These are phyloP conservation scores for Solanum hybrid DNA, from an alignment of 305 asterid species.

Conservation along the genomic window DNA sequence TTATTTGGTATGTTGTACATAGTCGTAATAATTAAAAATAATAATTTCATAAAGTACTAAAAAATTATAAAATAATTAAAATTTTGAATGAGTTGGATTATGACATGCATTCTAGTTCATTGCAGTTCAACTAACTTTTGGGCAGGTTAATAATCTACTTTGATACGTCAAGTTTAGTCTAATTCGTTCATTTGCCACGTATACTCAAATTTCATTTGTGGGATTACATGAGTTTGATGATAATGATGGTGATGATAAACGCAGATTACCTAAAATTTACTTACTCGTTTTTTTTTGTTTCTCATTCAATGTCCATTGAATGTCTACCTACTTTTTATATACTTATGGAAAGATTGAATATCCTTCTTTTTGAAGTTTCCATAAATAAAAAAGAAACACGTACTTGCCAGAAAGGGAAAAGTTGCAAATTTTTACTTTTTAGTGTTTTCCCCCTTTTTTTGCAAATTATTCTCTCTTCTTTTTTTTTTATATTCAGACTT, in stretches of 20 bases:
- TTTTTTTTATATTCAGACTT: neutral
- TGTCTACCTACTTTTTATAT: neutral
- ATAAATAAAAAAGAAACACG: neutral
- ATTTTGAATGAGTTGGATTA: neutral
- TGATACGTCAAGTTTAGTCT: too few species aligned
- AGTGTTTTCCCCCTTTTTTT: neutral
- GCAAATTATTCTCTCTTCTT: neutral
- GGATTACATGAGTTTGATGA: neutral
- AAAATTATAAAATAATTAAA: neutral
- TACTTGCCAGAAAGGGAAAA: neutral
- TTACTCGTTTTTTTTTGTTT: neutral
- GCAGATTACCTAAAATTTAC: neutral
- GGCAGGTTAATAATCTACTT: fast-evolving
- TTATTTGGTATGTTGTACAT: neutral
- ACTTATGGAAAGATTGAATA: neutral
- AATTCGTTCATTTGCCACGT: fast-evolving
- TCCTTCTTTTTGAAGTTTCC: neutral
- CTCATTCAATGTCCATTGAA: neutral
- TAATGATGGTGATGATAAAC: too few species aligned
- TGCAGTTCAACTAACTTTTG: too few species aligned
- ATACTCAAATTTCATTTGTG: too few species aligned
- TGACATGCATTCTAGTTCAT: neutral
- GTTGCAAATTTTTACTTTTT: neutral
- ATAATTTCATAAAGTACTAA: neutral
- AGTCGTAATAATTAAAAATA: neutral